Conservation (phyloP, 352 stramenopile species). For the Phytophthora agathidicida region DNA sequence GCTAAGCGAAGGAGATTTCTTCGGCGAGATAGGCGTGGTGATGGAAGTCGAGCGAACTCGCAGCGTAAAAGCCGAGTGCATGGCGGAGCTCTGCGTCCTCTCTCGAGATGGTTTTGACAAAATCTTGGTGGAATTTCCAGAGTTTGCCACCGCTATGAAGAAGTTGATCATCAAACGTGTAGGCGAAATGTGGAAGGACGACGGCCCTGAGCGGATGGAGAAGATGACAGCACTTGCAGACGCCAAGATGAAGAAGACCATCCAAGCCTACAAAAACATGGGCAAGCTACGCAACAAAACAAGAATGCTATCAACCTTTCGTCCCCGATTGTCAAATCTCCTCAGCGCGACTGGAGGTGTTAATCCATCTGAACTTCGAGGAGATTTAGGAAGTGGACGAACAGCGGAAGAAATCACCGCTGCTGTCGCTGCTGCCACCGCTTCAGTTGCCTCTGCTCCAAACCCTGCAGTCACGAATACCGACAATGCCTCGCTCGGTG, state of each 20-base stretch:
- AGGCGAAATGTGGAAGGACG: conserved; percentile 60
- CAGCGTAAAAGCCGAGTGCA: conserved; percentile 65
- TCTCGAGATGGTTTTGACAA: conserved; percentile 69
- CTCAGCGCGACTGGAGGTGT: conserved; percentile 21
- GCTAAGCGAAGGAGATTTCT: conserved; percentile 70
- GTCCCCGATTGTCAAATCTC: conserved; percentile 35
- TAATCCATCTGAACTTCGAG: conserved; percentile 4
- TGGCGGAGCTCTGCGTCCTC: conserved; percentile 70
- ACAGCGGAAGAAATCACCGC: conserved; percentile 15
- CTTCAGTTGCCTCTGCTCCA: neutral
- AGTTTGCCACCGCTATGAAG: conserved; percentile 77
- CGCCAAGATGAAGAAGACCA: conserved; percentile 67
- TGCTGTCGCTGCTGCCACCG: conserved; percentile 13
- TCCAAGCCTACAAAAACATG: conserved; percentile 53
- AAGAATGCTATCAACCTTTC: conserved; percentile 29
- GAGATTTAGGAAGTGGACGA: conserved; percentile 5
- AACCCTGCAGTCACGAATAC: neutral
- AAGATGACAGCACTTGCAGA: conserved; percentile 72
- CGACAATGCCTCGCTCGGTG: neutral
- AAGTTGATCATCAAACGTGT: conserved; percentile 74
- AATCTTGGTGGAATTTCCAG: conserved; percentile 71
- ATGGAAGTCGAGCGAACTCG: conserved; percentile 74
- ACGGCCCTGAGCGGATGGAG: conserved; percentile 51
- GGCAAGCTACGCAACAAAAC: conserved; percentile 49
- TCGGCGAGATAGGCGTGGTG: conserved; percentile 67